These are phyloP conservation scores for Mortierella hygrophila DNA, from an alignment of 192 early-diverging fungal genomes.

Conservation along the genomic window DNA sequence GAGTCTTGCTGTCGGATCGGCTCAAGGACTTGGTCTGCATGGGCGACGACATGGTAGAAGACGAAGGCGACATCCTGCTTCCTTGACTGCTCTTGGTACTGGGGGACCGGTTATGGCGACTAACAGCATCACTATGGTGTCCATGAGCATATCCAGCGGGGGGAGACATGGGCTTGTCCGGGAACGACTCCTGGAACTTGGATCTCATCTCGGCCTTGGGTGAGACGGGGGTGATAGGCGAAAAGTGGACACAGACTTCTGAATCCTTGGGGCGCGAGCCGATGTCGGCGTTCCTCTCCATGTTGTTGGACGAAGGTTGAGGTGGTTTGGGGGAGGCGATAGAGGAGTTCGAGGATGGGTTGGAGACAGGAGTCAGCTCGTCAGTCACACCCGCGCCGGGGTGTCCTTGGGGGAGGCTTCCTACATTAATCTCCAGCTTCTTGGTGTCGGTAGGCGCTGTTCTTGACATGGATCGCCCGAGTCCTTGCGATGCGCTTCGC, in stretches of 20 bases:
- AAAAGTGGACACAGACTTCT: slow-evolving; percentile 41
- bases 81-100: slow-evolving; percentile 32
- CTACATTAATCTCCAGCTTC: slow-evolving; percentile 44
- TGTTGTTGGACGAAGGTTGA: not conserved
- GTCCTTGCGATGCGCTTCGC: slow-evolving; percentile 38
- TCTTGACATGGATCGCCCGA: slow-evolving; percentile 43
- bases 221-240: slow-evolving; percentile 45
- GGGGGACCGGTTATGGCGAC: slow-evolving; percentile 32
- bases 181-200: slow-evolving; percentile 46
- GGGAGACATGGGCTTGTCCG: slow-evolving; percentile 38
- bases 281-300: slow-evolving; percentile 8
- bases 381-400: not conserved
- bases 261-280: slow-evolving; percentile 28
- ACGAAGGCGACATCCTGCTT: slow-evolving; percentile 37
- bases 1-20: slow-evolving; percentile 39
- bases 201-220: slow-evolving; percentile 42
- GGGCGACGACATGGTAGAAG: slow-evolving; percentile 32
- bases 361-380: slow-evolving; percentile 46
- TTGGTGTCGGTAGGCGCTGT: slow-evolving; percentile 5
- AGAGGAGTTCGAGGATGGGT: slow-evolving; percentile 31
- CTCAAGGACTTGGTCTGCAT: slow-evolving; percentile 27
- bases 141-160: slow-evolving; percentile 24
- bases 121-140: not conserved
- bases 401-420: slow-evolving; percentile 19
- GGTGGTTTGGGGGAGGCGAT: slow-evolving; percentile 29